Percentiles rank a stretch among this genome's conserved stretches.
These are phyloP conservation scores for Stemphylium vesicarium DNA, from an alignment of 2,329 filamentous ascomycete genomes.

Conservation along the genomic window DNA sequence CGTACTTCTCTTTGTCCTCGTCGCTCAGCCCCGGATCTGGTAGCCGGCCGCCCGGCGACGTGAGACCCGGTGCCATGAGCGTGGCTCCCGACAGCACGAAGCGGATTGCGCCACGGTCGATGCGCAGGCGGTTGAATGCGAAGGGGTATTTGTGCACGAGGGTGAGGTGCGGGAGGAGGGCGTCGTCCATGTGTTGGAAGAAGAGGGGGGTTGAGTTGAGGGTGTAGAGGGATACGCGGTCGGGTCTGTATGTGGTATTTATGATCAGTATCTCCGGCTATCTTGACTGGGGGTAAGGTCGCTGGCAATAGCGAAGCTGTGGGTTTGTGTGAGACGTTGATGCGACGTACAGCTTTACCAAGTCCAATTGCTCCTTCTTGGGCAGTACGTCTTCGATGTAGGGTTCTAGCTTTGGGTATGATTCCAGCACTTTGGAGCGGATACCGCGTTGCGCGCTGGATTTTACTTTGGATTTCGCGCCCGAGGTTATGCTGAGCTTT, in stretches of 20 bases:
- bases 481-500: conserved; percentile 68
- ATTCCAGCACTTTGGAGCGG: conserved; percentile 79
- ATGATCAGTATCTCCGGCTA: conserved; percentile 8
- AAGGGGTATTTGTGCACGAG: conserved; percentile 90
- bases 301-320: background rate
- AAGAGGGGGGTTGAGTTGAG: conserved; percentile 81
- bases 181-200: conserved; percentile 82
- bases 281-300: background rate
- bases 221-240: conserved; percentile 87
- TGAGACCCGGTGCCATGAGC: conserved; percentile 94
- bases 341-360: conserved; percentile 75
- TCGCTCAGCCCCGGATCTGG: conserved; percentile 59
- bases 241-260: conserved; percentile 63
- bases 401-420: conserved; percentile 83
- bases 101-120: conserved; percentile 94
- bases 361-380: conserved; percentile 89
- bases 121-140: conserved; percentile 82
- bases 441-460: conserved; percentile 90
- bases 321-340: background rate
- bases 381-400: conserved; percentile 94
- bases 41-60: conserved; percentile 79
- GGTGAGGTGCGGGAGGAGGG: conserved; percentile 83
- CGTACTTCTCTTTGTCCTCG: conserved; percentile 53
- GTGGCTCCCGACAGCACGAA: conserved; percentile 94
- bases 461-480: conserved; percentile 94